Evolutionary conservation across 257 asterid genomes (phyloP).

Genomic region (Salvia miltiorrhiza): DNA sequence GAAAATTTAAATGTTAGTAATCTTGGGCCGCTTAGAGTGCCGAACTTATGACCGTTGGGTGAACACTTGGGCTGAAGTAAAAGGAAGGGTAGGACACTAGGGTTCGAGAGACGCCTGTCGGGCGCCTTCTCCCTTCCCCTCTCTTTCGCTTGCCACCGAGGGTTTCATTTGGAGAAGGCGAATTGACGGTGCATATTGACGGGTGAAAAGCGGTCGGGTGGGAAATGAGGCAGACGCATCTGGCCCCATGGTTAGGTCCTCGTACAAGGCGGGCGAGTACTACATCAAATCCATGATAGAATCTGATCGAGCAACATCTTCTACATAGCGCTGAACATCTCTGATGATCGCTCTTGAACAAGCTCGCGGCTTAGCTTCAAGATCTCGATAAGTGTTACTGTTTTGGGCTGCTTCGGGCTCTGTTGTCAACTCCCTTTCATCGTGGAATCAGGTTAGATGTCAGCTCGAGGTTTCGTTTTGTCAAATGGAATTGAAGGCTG

Average conservation of each 20-base stretch:
- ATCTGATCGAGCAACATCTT: conserved; percentile 73
- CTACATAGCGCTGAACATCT: conserved; percentile 30
- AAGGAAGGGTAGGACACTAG: too few species aligned
- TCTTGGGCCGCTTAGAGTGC: too few species aligned
- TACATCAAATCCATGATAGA: conserved; percentile 96
- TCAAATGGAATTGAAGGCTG: neutral
- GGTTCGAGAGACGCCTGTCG: too few species aligned
- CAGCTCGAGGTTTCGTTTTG: neutral
- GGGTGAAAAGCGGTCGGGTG: too few species aligned
- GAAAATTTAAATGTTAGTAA: too few species aligned
- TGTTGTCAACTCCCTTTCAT: neutral
- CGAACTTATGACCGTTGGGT: too few species aligned
- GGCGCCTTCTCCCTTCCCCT: too few species aligned
- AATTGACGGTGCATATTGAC: too few species aligned
- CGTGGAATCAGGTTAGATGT: neutral
- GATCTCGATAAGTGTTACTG: neutral
- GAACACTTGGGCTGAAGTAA: too few species aligned
- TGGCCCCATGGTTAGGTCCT: conserved; percentile 98
- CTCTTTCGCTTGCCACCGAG: too few species aligned
- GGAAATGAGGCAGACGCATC: too few species aligned
- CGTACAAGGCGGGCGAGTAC: conserved; percentile 97
- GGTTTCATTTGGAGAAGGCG: too few species aligned
- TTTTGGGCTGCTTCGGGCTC: neutral
- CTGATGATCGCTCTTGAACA: conserved; percentile 9
- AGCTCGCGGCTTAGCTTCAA: neutral